Conservation (phyloP, 2,329 filamentous ascomycete genomes). For the Epichloe typhina region DNA sequence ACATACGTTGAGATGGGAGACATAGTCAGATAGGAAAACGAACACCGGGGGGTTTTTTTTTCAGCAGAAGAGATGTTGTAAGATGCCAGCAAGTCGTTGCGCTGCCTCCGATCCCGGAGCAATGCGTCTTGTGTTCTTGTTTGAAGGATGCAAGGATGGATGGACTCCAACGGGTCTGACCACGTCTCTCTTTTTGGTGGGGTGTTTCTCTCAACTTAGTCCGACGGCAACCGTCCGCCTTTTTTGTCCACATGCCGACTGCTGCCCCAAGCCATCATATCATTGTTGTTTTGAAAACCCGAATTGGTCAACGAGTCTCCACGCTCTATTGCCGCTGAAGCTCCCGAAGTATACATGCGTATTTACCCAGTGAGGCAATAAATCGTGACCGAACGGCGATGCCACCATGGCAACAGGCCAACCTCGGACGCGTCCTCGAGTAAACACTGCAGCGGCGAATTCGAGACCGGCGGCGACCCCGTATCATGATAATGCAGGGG, state of each 20-base stretch:
- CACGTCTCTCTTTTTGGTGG: not conserved
- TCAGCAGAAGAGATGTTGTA: too few species aligned
- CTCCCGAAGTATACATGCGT: not conserved
- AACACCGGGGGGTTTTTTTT: too few species aligned
- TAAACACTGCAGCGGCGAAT: not conserved
- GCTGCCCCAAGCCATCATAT: not conserved
- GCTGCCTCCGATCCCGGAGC: too few species aligned
- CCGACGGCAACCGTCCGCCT: too few species aligned
- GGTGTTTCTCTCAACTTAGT: not conserved
- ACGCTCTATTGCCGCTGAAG: not conserved
- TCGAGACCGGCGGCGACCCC: not conserved
- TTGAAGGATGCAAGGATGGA: not conserved
- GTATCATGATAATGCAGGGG: not conserved
- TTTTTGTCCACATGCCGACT: too few species aligned
- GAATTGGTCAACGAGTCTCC: not conserved
- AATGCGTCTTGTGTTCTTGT: too few species aligned
- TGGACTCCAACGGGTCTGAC: too few species aligned
- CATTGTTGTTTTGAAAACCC: not conserved
- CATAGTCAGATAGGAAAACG: too few species aligned
- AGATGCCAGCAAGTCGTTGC: too few species aligned
- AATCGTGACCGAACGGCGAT: not conserved
- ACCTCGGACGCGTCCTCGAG: conserved; percentile 6
- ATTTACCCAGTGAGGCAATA: not conserved
- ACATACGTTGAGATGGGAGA: too few species aligned
- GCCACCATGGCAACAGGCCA: conserved; percentile 8